Evolutionary conservation across 192 early-diverging fungal genomes (phyloP), one percentile per base, ranked within the genome.

Genomic region (Backusella sp.): DNA sequence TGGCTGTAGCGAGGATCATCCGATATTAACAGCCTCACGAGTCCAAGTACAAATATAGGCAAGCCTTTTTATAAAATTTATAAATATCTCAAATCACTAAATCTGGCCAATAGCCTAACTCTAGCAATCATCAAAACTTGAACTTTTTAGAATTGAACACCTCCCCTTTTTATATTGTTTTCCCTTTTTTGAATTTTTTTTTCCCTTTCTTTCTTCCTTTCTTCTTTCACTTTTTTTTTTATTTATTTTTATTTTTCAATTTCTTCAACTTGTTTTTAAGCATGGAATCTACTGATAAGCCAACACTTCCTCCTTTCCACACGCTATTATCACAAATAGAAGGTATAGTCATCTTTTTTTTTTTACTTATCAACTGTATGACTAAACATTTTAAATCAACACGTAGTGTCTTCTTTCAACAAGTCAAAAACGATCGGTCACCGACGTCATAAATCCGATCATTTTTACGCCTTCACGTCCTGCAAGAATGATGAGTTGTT

Each of bases 221-320:
- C 21, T 41, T 53, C 26, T 65, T 73, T 73, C 32, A 9, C 32
- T 52, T 53, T 53, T 1, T 53, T 1, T 53, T 21, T 6, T 53
- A 53, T 32, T 32, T 35, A 49, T 70, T 56, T 32, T 3, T 3
- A 32, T 32, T 32, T 62, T 73, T 73, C 26, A 9, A 8, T 53
- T 59, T 59, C 1, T 59, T 26, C 9, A 23, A 56, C 11, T 32
- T 35, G 28, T 70, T 56, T 32, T 32, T 32, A 39, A 42, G 35
- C 39, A 56, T 59, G 53, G 53, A 26, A 12, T 37, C 34, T 39
- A 32, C 72, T 32, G 46, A 73, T 21, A 73, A 73, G 36, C 72
- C 72, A 15, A 59, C 17, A 15, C 52, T 73, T 12, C 72, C 72
- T 56, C 53, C 72, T 62, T 56, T 73, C 6, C 72, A 73, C 11